Evolutionary conservation across 202 grass and related monocot genomes (phyloP).

Genomic region (Setaria italica): DNA sequence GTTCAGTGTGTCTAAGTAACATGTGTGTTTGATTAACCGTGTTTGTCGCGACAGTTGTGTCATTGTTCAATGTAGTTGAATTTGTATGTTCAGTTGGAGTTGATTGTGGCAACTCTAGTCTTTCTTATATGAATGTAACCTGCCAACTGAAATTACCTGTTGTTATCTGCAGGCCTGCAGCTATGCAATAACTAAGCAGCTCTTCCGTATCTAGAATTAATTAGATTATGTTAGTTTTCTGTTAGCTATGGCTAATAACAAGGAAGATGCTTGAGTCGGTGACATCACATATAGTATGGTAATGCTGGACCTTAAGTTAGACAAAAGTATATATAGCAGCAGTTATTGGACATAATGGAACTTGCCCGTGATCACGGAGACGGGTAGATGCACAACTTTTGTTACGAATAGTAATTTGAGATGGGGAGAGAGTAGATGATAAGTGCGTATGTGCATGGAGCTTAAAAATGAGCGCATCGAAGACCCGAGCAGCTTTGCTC

Average conservation of each 20-base stretch:
- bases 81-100: neutral
- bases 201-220: neutral
- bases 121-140: neutral
- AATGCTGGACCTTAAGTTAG: neutral
- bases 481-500: neutral
- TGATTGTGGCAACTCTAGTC: neutral
- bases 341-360: neutral
- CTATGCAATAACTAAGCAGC: neutral
- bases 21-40: too few relatives aligned
- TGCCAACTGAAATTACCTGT: neutral
- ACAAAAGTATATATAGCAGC: neutral
- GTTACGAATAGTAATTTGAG: too few relatives aligned
- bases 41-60: neutral
- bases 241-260: neutral
- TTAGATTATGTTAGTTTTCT: neutral
- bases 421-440: too few relatives aligned
- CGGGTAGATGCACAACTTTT: too few relatives aligned
- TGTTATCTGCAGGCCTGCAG: neutral
- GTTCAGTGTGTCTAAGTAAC: neutral
- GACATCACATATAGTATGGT: neutral
- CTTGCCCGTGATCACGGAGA: too few relatives aligned
- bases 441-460: too few relatives aligned
- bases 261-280: neutral
- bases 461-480: neutral
- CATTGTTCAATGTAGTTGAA: too few relatives aligned